Conservation (phyloP, 495 filamentous ascomycete species). For the Aspergillus panamensis region DNA sequence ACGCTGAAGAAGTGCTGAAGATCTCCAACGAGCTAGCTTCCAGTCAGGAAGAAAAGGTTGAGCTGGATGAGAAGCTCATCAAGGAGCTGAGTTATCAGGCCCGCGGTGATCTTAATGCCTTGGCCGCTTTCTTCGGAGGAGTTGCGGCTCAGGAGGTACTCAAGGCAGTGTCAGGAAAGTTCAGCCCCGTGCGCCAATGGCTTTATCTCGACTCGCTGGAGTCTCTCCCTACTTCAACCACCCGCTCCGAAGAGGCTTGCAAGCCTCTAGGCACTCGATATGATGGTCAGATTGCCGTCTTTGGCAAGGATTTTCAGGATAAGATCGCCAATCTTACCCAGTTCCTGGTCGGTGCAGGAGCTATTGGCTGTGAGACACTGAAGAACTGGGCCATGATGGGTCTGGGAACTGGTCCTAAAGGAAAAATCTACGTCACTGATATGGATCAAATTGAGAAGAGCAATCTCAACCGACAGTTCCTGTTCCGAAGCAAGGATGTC, state of each 20-base stretch:
- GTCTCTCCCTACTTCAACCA: constrained; percentile 70
- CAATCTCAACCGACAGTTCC: constrained; percentile 96
- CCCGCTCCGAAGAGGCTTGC: constrained; percentile 82
- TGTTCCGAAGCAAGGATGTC: constrained; percentile 92
- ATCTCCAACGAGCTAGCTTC: constrained; percentile 66
- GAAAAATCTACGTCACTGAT: constrained; percentile 88
- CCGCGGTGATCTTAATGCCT: constrained; percentile 82
- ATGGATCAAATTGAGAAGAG: constrained; percentile 99
- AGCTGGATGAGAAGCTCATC: constrained; percentile 89
- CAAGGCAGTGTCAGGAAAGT: constrained; percentile 97
- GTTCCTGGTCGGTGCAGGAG: constrained; percentile 95
- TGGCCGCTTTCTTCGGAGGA: constrained; percentile 95
- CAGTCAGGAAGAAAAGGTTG: constrained; percentile 64
- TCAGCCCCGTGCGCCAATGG: constrained; percentile 87
- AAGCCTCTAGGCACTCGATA: constrained; percentile 79
- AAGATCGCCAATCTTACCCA: constrained; percentile 84
- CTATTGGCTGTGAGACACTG: constrained; percentile 98
- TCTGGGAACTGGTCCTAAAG: constrained; percentile 80
- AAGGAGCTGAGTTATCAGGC: constrained; percentile 94
- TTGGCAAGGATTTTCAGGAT: constrained; percentile 89
- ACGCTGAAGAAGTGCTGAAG: constrained; percentile 73
- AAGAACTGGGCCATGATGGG: constrained; percentile 99
- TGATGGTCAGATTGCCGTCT: constrained; percentile 96
- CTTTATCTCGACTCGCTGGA: constrained; percentile 98
- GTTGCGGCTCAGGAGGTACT: constrained; percentile 93